Conservation (phyloP, 225 moss, liverwort and hornwort genomes). For the Asterella californica region DNA sequence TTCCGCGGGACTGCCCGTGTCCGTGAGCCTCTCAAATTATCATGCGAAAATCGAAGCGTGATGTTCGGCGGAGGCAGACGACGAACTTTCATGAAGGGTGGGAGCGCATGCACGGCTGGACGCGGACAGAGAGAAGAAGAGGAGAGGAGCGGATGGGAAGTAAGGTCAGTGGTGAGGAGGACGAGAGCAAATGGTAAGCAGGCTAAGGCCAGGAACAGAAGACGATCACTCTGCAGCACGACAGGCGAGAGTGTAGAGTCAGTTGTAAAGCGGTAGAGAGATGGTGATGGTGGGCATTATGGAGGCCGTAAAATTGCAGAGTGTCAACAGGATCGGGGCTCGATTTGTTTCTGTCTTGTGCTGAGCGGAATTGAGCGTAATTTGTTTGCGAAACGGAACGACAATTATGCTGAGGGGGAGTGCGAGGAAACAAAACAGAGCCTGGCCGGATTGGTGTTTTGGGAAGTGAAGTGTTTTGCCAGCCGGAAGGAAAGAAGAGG, state of each 20-base stretch:
- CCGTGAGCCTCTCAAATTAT: neutral
- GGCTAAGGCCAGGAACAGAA: neutral
- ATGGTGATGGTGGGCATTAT: neutral
- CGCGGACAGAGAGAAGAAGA: neutral
- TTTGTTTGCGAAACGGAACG: neutral
- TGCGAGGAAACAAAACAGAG: conserved; percentile 9
- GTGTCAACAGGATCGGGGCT: neutral
- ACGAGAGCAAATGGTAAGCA: neutral
- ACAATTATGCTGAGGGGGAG: neutral
- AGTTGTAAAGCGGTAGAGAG: too few species aligned
- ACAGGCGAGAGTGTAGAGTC: neutral
- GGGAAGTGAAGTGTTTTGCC: conserved; percentile 12
- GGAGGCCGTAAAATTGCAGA: neutral
- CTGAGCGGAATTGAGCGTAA: neutral
- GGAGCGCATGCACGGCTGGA: neutral
- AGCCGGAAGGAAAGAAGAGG: neutral
- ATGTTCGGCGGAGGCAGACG: neutral
- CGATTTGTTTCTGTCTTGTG: neutral
- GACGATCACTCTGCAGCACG: neutral
- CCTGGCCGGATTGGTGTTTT: conserved; percentile 18
- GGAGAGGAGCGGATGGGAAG: neutral
- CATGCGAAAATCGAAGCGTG: neutral
- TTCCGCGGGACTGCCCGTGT: neutral
- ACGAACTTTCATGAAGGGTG: neutral
- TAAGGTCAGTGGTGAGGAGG: too few species aligned